Evolutionary conservation across 768 basidiomycete genomes (phyloP).

Genomic region (Tephrocybe rancida): DNA sequence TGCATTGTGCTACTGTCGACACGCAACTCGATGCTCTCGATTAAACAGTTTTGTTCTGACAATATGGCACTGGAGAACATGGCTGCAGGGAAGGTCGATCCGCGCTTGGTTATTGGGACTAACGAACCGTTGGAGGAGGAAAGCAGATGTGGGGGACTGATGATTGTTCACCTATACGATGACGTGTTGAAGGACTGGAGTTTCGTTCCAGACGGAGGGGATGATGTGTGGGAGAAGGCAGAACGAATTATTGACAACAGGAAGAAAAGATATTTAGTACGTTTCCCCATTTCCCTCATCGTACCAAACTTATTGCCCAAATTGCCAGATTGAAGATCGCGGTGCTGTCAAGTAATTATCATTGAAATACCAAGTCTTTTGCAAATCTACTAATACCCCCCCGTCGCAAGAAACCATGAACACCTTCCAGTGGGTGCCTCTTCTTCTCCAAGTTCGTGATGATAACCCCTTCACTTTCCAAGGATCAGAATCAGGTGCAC

Average conservation of each 20-base stretch:
- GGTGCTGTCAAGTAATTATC: neutral
- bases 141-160: neutral
- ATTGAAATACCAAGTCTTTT: no score
- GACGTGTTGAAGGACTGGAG: constrained; percentile 18
- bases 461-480: no score
- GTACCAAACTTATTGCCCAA: neutral
- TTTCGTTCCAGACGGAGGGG: constrained; percentile 7
- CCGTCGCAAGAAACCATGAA: no score
- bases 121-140: constrained; percentile 6
- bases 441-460: no score
- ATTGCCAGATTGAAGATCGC: neutral
- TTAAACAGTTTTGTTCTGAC: constrained; percentile 8
- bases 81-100: constrained; percentile 9
- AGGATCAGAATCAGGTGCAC: constrained; percentile 13
- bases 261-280: constrained; percentile 1
- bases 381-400: no score
- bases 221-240: constrained; percentile 15
- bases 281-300: no score
- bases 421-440: no score
- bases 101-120: constrained; percentile 11
- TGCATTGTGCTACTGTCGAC: constrained; percentile 12
- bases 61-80: constrained; percentile 5
- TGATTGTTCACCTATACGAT: constrained; percentile 12
- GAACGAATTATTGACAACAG: constrained; percentile 5
- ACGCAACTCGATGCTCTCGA: constrained; percentile 2